Evolutionary conservation across 2,329 filamentous ascomycete species (phyloP).

Genomic region (Arthrobotrys megalospora): DNA sequence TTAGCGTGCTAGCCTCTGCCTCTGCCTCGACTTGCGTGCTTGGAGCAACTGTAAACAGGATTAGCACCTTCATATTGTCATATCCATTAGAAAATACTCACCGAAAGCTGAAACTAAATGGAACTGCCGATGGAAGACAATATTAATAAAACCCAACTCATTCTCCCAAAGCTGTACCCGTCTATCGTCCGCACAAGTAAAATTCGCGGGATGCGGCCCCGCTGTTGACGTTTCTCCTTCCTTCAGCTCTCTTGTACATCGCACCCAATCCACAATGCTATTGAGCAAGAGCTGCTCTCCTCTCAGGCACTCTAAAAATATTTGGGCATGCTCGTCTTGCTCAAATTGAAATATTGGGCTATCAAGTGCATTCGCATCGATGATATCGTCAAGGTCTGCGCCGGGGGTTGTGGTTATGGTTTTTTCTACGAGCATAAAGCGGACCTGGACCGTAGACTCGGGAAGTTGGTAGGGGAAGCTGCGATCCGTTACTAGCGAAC

Average conservation of each 20-base stretch:
- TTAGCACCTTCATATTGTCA: conserved; percentile 10
- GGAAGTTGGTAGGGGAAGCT: conserved; percentile 60
- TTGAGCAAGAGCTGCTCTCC: conserved; percentile 57
- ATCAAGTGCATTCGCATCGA: conserved; percentile 27
- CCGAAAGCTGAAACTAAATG: conserved; percentile 56
- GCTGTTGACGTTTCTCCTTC: conserved; percentile 28
- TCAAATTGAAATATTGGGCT: conserved; percentile 60
- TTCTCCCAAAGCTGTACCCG: conserved; percentile 58
- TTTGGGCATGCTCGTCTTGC: conserved; percentile 53
- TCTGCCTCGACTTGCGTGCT: conserved; percentile 52
- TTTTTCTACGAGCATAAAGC: conserved; percentile 60
- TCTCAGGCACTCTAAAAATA: conserved; percentile 48
- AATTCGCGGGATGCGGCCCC: conserved; percentile 40
- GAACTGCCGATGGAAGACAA: conserved; percentile 58
- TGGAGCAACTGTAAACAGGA: conserved; percentile 32
- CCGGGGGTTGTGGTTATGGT: conserved; percentile 27
- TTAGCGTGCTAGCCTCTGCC: conserved; percentile 36
- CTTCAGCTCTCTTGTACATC: conserved; percentile 44
- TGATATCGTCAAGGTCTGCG: conserved; percentile 33
- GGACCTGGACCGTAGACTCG: conserved; percentile 54
- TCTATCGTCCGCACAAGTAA: conserved; percentile 49
- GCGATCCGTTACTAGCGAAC: conserved; percentile 37
- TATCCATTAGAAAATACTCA: conserved; percentile 4
- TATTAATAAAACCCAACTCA: conserved; percentile 56
- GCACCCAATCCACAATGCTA: conserved; percentile 50